Evolutionary conservation across 129 eudicot genomes (phyloP).

Genomic region (Flaveria bidentis): DNA sequence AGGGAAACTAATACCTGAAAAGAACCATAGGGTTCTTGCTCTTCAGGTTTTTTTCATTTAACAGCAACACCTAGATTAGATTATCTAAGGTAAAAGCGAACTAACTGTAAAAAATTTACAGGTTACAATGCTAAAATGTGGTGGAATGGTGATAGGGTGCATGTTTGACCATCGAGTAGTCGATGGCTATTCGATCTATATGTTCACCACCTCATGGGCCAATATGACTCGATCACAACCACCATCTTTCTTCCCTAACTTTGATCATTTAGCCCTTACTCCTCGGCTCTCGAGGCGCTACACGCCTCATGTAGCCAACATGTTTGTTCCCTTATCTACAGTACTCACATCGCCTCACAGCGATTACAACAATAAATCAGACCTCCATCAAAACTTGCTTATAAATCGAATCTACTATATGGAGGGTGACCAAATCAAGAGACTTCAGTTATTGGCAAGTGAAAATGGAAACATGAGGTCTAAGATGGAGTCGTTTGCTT

Average conservation of each 20-base stretch:
- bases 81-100: too few species aligned
- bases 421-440: constrained; percentile 28
- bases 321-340: constrained; percentile 26
- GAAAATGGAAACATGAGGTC: constrained; percentile 30
- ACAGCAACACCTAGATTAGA: too few species aligned
- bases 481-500: constrained; percentile 44
- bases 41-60: constrained; percentile 35
- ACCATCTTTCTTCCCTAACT: constrained; percentile 41
- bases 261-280: constrained; percentile 47
- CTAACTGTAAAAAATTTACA: constrained; percentile 3
- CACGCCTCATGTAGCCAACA: constrained; percentile 20
- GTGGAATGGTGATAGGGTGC: constrained; percentile 56
- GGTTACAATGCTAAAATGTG: constrained; percentile 53
- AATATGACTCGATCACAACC: constrained; percentile 43
- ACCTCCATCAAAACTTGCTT: constrained; percentile 20
- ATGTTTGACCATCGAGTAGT: constrained; percentile 56
- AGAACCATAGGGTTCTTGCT: constrained; percentile 44
- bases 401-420: constrained; percentile 40
- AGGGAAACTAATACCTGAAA: constrained; percentile 49
- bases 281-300: constrained; percentile 44
- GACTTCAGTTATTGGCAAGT: constrained; percentile 43
- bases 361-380: not conserved
- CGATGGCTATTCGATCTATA: constrained; percentile 60
- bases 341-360: not conserved
- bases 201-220: constrained; percentile 61